These are phyloP conservation scores for Saccharum hybrid DNA, from an alignment of 202 grass and related monocot species.

Conservation along the genomic window DNA sequence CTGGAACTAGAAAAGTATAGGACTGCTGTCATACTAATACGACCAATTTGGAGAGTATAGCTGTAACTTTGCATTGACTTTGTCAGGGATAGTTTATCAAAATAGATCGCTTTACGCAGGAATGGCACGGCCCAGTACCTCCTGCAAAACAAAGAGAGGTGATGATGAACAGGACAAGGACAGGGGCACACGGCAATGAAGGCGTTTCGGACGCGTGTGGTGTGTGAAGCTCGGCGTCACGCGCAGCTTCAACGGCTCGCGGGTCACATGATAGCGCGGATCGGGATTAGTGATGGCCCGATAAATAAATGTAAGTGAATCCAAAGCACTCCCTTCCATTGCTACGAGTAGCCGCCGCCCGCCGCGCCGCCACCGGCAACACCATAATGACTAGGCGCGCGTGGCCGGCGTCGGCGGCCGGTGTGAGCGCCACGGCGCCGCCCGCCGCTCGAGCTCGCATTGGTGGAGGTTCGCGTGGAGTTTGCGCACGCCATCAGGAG, in stretches of 20 bases:
- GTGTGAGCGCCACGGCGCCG: background rate
- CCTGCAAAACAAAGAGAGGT: no score
- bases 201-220: slow-evolving; percentile 31
- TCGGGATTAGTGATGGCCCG: background rate
- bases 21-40: no score
- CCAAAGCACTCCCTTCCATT: background rate
- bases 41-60: background rate
- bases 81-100: background rate
- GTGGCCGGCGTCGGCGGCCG: background rate
- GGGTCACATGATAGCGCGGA: slow-evolving; percentile 24
- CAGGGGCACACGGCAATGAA: background rate
- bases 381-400: background rate
- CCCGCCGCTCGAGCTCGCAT: slow-evolving; percentile 13
- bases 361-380: background rate
- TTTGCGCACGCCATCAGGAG: background rate
- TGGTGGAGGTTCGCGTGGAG: background rate
- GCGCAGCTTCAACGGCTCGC: background rate
- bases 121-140: background rate
- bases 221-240: background rate
- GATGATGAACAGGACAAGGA: background rate
- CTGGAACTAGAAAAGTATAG: no score
- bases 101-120: background rate
- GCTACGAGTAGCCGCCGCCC: background rate
- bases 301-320: slow-evolving; percentile 11
- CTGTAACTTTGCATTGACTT: background rate